These are phyloP conservation scores for Pseudogymnoascus verrucosus DNA, from an alignment of 2,329 filamentous ascomycete species.

Conservation along the genomic window DNA sequence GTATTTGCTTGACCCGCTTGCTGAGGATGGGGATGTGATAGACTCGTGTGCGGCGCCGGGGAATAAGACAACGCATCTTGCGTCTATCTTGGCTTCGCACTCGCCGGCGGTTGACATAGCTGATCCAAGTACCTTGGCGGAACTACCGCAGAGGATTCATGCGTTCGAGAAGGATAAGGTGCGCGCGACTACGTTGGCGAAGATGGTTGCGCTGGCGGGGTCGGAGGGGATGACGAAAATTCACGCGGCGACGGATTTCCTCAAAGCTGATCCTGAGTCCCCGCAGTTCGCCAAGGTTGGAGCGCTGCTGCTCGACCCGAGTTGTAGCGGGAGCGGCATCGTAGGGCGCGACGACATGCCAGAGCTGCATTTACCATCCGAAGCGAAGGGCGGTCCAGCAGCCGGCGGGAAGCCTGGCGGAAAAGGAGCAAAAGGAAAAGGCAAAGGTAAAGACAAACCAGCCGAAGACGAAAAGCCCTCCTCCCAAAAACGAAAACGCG, in stretches of 20 bases:
- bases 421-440: slow-evolving; percentile 14
- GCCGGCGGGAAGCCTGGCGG: slow-evolving; percentile 2
- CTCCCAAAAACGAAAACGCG: slow-evolving; percentile 23
- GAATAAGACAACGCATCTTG: slow-evolving; percentile 94
- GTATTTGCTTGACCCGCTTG: slow-evolving; percentile 65
- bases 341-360: slow-evolving; percentile 78
- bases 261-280: slow-evolving; percentile 61
- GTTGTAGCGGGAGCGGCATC: slow-evolving; percentile 93
- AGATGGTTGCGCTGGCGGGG: slow-evolving; percentile 76
- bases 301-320: slow-evolving; percentile 80
- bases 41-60: slow-evolving; percentile 92
- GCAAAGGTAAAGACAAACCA: slow-evolving; percentile 15
- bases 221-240: slow-evolving; percentile 59
- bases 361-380: slow-evolving; percentile 50
- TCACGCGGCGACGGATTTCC: slow-evolving; percentile 70
- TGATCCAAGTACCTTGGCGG: slow-evolving; percentile 26
- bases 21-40: slow-evolving; percentile 67
- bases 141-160: slow-evolving; percentile 46
- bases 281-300: slow-evolving; percentile 61
- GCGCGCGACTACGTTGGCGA: slow-evolving; percentile 67
- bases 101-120: slow-evolving; percentile 26
- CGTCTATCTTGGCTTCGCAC: slow-evolving; percentile 54
- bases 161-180: slow-evolving; percentile 71
- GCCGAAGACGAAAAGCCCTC: slow-evolving; percentile 17
- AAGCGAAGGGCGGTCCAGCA: slow-evolving; percentile 26